A percentile compares a stretch with the other conserved stretches of the same genome.
Conservation (phyloP, 805 yeast genomes). For the Candida alai region DNA sequence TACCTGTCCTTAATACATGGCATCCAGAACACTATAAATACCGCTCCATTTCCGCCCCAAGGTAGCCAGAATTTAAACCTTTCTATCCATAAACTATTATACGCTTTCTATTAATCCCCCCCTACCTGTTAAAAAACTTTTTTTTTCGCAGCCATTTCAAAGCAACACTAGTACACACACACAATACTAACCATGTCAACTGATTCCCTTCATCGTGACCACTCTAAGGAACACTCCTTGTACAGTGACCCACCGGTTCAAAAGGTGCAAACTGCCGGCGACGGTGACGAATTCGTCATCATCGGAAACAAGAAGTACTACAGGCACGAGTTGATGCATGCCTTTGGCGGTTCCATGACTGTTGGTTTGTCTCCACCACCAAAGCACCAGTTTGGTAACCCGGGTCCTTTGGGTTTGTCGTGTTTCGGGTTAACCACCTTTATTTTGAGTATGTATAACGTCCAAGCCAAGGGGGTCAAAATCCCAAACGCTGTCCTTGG, state of each 20-base stretch:
- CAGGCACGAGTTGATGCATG: conserved; percentile 30
- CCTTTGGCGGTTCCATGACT: conserved; percentile 32
- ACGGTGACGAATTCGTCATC: conserved; percentile 26
- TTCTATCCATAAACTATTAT: no score
- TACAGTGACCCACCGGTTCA: conserved; percentile 9
- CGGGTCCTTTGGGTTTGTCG: conserved; percentile 59
- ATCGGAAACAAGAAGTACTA: conserved; percentile 27
- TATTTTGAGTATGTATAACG: conserved; percentile 51
- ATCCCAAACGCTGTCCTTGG: conserved; percentile 53
- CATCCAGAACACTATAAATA: no score
- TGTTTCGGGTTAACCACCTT: conserved; percentile 63
- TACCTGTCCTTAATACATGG: no score
- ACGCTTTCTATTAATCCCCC: no score
- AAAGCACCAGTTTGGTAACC: conserved; percentile 56
- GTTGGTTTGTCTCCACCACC: conserved; percentile 36
- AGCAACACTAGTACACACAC: no score
- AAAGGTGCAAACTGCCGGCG: conserved; percentile 30
- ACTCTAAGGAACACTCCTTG: conserved; percentile 13
- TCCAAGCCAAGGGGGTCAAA: conserved; percentile 48
- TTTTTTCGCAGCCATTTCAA: no score
- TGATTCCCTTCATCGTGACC: conserved; percentile 13
- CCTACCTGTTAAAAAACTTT: no score
- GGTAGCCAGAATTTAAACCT: no score
- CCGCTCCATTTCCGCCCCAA: no score
- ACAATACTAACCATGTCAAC: no score